phyloP scores from a whole-genome alignment of 2,329 filamentous ascomycete species.

The Colletotrichum gigasporum region DNA sequence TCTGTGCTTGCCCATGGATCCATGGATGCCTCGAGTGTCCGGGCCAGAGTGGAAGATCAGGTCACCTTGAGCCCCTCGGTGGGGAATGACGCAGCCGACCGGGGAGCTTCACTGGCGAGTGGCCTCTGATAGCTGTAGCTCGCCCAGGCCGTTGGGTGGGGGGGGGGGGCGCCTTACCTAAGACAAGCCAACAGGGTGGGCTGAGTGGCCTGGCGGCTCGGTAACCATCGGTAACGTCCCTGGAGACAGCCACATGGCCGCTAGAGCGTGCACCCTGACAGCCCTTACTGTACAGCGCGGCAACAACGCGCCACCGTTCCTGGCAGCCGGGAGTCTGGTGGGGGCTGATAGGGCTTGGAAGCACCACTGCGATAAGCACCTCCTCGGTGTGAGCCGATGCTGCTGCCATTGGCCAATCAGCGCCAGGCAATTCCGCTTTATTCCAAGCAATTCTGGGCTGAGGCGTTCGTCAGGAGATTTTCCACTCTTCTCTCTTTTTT shows the following conservation, averaged over 20 bases:
- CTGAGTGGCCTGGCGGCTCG: constrained; percentile 21
- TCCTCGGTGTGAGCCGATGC: not conserved
- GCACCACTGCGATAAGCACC: not conserved
- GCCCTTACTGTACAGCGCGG: constrained; percentile 1
- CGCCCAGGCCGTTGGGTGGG: not conserved
- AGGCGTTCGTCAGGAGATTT: constrained; percentile 13
- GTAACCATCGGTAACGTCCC: constrained; percentile 26
- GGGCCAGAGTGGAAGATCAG: constrained; percentile 19
- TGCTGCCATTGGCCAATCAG: constrained; percentile 14
- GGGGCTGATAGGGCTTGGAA: not conserved
- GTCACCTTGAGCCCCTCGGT: constrained; percentile 30
- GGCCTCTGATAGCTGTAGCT: not conserved
- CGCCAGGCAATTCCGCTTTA: not conserved
- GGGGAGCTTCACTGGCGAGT: constrained; percentile 17
- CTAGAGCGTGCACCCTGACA: not conserved
- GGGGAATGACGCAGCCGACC: constrained; percentile 27
- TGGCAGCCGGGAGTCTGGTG: not conserved
- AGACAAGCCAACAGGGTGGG: not conserved
- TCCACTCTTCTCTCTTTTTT: not conserved
- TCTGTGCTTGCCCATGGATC: not conserved
- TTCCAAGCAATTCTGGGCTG: constrained; percentile 10
- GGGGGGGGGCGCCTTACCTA: not conserved
- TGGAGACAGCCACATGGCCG: constrained; percentile 17
- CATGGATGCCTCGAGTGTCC: not conserved
- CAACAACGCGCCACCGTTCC: not conserved